Percentiles rank a stretch among this genome's conserved stretches.
These are phyloP conservation scores for Aspergillus alliaceus DNA, from an alignment of 2,329 filamentous ascomycete species.

Conservation along the genomic window DNA sequence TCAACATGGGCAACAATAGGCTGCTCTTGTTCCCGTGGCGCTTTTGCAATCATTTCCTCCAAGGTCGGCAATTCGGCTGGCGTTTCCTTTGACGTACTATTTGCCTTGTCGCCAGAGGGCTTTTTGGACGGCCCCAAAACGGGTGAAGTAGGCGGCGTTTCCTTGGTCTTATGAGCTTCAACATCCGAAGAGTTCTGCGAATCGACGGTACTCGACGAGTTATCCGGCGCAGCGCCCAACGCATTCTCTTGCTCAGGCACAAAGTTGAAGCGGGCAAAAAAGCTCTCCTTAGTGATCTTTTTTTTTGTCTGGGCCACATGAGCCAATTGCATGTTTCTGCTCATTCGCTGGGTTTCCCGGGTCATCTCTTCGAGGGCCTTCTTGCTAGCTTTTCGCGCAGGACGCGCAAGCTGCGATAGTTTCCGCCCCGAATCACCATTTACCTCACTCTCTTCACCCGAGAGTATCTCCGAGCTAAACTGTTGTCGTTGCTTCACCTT, in stretches of 20 bases:
- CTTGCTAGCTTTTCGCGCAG: slow-evolving; percentile 81
- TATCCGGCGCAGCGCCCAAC: slow-evolving; percentile 26
- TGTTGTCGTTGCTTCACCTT: slow-evolving; percentile 32
- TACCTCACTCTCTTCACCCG: slow-evolving; percentile 58
- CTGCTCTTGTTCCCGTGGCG: slow-evolving; percentile 22
- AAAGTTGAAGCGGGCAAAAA: slow-evolving; percentile 84
- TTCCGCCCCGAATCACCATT: slow-evolving; percentile 64
- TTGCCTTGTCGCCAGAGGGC: background rate
- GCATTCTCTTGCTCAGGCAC: slow-evolving; percentile 41
- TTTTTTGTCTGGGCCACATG: slow-evolving; percentile 90
- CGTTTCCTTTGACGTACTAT: slow-evolving; percentile 1
- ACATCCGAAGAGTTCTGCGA: slow-evolving; percentile 51
- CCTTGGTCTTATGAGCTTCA: slow-evolving; percentile 46
- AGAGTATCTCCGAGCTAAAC: slow-evolving; percentile 42
- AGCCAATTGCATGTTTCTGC: slow-evolving; percentile 83
- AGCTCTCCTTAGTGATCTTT: slow-evolving; percentile 78
- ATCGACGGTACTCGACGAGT: slow-evolving; percentile 46
- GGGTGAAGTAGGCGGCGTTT: slow-evolving; percentile 72
- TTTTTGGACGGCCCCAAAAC: slow-evolving; percentile 31
- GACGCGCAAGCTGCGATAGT: slow-evolving; percentile 68
- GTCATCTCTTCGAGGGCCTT: slow-evolving; percentile 95
- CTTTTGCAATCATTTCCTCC: slow-evolving; percentile 34
- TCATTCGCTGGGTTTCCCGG: slow-evolving; percentile 88
- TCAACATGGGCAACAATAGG: slow-evolving; percentile 5
- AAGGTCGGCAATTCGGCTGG: slow-evolving; percentile 41